phyloP scores from a whole-genome alignment of 805 yeast species.

The Zygoascus bituminiphila region DNA sequence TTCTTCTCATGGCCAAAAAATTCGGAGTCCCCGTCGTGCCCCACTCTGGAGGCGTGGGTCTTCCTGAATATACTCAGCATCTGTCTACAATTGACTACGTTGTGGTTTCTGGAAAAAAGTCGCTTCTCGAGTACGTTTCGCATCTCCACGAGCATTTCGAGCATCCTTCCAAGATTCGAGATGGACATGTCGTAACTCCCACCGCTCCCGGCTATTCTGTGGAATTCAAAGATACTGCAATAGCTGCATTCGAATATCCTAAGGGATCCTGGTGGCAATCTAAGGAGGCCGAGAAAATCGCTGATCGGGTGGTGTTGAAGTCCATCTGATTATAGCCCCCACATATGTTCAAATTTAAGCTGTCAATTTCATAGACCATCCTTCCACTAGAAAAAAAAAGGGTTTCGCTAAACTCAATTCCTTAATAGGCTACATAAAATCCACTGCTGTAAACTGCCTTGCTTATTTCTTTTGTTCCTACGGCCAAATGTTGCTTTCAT shows the following conservation, averaged over 20 bases:
- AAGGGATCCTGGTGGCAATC: conserved; percentile 29
- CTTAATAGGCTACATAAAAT: too few relatives aligned
- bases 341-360: too few relatives aligned
- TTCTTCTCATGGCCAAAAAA: conserved; percentile 29
- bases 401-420: too few relatives aligned
- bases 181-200: conserved; percentile 29
- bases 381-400: too few relatives aligned
- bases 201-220: conserved; percentile 30
- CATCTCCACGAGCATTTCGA: conserved; percentile 28
- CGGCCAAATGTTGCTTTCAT: too few relatives aligned
- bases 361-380: too few relatives aligned
- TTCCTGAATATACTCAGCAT: conserved; percentile 32
- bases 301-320: conserved; percentile 11
- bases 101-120: conserved; percentile 25
- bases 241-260: conserved; percentile 25
- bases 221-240: conserved; percentile 23
- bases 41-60: conserved; percentile 32
- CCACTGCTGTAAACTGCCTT: too few relatives aligned
- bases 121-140: conserved; percentile 28
- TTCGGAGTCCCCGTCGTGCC: conserved; percentile 29
- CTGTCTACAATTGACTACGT: conserved; percentile 29
- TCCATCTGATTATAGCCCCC: too few relatives aligned
- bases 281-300: conserved; percentile 15
- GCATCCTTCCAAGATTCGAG: conserved; percentile 24
- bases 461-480: too few relatives aligned